These are phyloP conservation scores for Venturia pyrina DNA, from an alignment of 2,329 filamentous ascomycete genomes.

Conservation along the genomic window DNA sequence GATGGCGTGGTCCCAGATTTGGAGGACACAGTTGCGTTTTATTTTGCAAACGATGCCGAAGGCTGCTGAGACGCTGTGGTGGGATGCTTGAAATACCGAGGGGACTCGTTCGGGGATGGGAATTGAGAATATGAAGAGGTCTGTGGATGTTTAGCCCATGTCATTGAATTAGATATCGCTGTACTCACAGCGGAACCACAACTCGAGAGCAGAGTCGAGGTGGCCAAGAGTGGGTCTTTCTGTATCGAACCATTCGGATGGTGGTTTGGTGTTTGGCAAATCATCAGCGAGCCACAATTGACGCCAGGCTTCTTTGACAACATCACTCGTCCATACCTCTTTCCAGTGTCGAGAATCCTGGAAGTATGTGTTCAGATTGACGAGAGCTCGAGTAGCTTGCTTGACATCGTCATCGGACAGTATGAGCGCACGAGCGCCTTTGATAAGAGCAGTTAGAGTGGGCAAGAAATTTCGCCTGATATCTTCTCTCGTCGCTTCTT, in stretches of 20 bases:
- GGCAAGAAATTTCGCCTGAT: slow-evolving; percentile 31
- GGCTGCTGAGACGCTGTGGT: slow-evolving; percentile 50
- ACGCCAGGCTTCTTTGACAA: slow-evolving; percentile 37
- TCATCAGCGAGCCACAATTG: slow-evolving; percentile 36
- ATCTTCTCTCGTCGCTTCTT: slow-evolving; percentile 25
- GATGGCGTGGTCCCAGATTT: slow-evolving; percentile 56
- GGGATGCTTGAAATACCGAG: slow-evolving; percentile 52
- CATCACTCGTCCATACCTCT: slow-evolving; percentile 36
- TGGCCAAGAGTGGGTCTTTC: slow-evolving; percentile 37
- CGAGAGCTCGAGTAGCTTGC: slow-evolving; percentile 30
- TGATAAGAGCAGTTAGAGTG: slow-evolving; percentile 30
- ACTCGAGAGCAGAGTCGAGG: slow-evolving; percentile 35
- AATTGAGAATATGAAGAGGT: slow-evolving; percentile 47
- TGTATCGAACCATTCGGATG: slow-evolving; percentile 35
- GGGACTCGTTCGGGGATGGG: slow-evolving; percentile 47
- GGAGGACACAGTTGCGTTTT: slow-evolving; percentile 48
- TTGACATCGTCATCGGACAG: slow-evolving; percentile 30
- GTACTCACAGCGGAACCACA: slow-evolving; percentile 34
- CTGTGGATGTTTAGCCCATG: slow-evolving; percentile 15
- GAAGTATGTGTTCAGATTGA: slow-evolving; percentile 36
- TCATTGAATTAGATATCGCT: not conserved
- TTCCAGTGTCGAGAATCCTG: slow-evolving; percentile 35
- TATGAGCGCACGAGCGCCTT: slow-evolving; percentile 28
- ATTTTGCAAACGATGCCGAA: slow-evolving; percentile 54
- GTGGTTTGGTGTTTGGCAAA: slow-evolving; percentile 30